phyloP scores from a whole-genome alignment of 257 asterid species.

The Eustoma russellianum region DNA sequence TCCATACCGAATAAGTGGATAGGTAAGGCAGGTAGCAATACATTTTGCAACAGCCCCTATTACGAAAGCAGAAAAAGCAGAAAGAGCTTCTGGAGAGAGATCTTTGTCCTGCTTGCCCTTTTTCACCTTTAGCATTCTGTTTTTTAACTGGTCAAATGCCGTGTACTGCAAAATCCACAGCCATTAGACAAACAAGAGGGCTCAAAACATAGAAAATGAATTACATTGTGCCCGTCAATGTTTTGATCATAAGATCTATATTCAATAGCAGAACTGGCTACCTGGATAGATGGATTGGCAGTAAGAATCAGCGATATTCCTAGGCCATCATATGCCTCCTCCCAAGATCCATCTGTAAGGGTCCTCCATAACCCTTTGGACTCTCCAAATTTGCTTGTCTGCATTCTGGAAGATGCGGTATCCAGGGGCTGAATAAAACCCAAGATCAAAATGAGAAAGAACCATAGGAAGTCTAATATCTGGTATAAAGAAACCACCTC shows the following conservation, averaged over 20 bases:
- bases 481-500: not conserved
- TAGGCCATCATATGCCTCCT: constrained; percentile 74
- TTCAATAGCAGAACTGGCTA: constrained; percentile 1
- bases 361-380: constrained; percentile 75
- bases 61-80: constrained; percentile 74
- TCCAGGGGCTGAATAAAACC: constrained; percentile 67
- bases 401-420: constrained; percentile 94
- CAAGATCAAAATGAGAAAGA: constrained; percentile 8
- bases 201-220: not conserved
- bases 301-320: constrained; percentile 85
- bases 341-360: constrained; percentile 75
- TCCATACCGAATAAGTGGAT: constrained; percentile 69
- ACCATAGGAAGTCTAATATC: not conserved
- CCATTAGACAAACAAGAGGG: no score
- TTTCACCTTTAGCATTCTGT: constrained; percentile 41
- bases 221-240: not conserved
- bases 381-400: constrained; percentile 82
- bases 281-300: constrained; percentile 93
- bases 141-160: constrained; percentile 78
- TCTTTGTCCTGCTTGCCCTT: constrained; percentile 21
- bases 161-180: constrained; percentile 52
- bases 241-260: not conserved
- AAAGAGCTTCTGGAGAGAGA: constrained; percentile 54
- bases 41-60: constrained; percentile 82
- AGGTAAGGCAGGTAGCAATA: constrained; percentile 71